phyloP scores from a whole-genome alignment of 352 stramenopile species.

The Globisporangium rhizosaccharum region DNA sequence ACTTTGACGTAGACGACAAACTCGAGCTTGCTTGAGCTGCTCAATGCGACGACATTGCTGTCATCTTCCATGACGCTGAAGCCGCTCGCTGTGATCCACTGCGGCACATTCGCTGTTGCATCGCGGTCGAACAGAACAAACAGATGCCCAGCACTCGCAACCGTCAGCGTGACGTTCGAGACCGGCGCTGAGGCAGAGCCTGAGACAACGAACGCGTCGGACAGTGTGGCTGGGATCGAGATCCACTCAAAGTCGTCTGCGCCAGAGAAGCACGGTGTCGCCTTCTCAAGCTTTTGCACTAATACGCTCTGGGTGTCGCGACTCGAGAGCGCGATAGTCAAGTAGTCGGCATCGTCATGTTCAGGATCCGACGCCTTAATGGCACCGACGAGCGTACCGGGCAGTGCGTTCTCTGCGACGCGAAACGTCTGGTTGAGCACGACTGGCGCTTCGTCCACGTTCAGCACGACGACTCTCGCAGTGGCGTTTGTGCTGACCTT shows the following conservation, averaged over 20 bases:
- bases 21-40: conserved; percentile 20
- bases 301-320: neutral
- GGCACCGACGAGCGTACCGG: neutral
- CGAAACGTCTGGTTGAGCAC: conserved; percentile 22
- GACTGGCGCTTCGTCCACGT: conserved; percentile 45
- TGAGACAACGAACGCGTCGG: conserved; percentile 4
- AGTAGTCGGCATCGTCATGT: conserved; percentile 4
- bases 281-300: conserved; percentile 1
- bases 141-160: conserved; percentile 1
- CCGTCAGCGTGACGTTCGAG: neutral
- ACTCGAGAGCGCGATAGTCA: neutral
- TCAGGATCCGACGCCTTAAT: conserved; percentile 3
- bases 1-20: conserved; percentile 20
- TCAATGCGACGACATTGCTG: conserved; percentile 18
- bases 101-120: neutral
- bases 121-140: conserved; percentile 9
- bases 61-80: conserved; percentile 1
- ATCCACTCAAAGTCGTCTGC: conserved; percentile 12
- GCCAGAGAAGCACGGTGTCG: conserved; percentile 1
- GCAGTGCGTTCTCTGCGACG: conserved; percentile 27
- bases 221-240: conserved; percentile 1
- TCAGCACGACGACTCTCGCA: conserved; percentile 26
- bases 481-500: conserved; percentile 6
- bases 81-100: conserved; percentile 3
- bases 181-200: neutral